Base-by-base conservation (phyloP, 139 green algal genomes). In the Chloropicon primus region DNA sequence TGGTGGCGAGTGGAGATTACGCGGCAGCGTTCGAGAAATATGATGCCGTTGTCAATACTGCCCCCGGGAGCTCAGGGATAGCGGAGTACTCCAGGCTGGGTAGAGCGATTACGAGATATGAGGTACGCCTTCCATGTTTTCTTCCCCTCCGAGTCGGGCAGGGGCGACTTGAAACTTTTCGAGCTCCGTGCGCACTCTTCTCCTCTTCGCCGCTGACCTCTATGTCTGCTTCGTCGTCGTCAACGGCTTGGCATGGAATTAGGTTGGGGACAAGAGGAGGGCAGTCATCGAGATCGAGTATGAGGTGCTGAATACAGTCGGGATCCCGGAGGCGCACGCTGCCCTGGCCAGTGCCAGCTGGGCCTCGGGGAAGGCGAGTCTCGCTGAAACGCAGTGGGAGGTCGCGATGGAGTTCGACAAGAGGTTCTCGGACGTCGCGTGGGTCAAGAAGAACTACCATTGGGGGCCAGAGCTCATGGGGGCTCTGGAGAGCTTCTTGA, bases 311-410 rank as follows among this genome's bases (percentile, higher is more conserved):
- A 24, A 73, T 0, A 54, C 90, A 26, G 54, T 80, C 21, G 88
- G 88, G 0, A 80, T 73, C 17, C 75, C 85, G 2, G 88, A 92
- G 77, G 86, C 92, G 23, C 89, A 93, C 74, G 88, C 89, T 21
- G 88, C 89, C 1, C 85, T 93, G 28, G 89, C 89, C 10, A 78
- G 76, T 0, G 77, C 93, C 25, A 41, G 92, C 28, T 93, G 89
- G 78, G 72, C 82, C 1, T 86, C 86, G 22, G 78, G 24, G 5
- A 76, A 85, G 27, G 71, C 77, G 5, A 26, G 78, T 22, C 26
- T 78, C 53, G 87, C 89, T 1, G 89, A 93, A 74, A 71, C 81
- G 72, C 85, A 93, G 74, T 93, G 84, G 84, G 83, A 88, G 24
- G 26, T 92, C 22, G 85, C 86, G 0, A 85, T 53, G 25, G 81